Base-by-base conservation (phyloP, 768 basidiomycete genomes). In the Hygrocybe coccinea region DNA sequence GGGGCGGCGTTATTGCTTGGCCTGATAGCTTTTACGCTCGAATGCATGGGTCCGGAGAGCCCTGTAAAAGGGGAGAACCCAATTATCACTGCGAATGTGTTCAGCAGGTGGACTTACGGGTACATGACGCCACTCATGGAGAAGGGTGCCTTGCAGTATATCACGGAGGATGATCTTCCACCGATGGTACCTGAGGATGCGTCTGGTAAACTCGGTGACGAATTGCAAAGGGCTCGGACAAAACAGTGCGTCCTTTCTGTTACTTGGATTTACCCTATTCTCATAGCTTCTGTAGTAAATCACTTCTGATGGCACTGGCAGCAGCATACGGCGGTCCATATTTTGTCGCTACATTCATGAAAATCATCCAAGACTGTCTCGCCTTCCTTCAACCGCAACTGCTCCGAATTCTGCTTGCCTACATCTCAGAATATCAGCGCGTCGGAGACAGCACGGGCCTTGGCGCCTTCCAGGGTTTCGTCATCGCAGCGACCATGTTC, bases 331-430 rank as follows among this genome's bases (percentile, higher is more conserved):
- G 95, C 0, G 75, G 80, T 1, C 88, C 90, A 0, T 95, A 87
- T 59, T 71, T 75, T 2, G 59, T 76, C 29, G 90, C 88, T 0
- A 79, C 76, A 0, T 46, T 65, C 19, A 74, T 95, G 47, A 97
- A 95, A 70, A 56, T 89, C n/a, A 33, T 79, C 1, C 91, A 94
- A 66, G 95, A 98, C 65, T 71, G 74, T 24, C 74, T 97, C 17
- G 82, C 84, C 0, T 97, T 97, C 70, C 67, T 83, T 6, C 95
- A 97, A 65, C 95, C 95, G 0, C 87, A 93, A 65, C 77, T 97
- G 1, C 80, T 98, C 21, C 82, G 89, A 6, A 77, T 82, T 63
- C 74, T 98, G 4, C 76, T 97, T 50, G 71, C 80, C 8, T 97
- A 90, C 65, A 94, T 98, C 44, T 84, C 89, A 0, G 70, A 73